Evolutionary conservation across 2,329 filamentous ascomycete genomes (phyloP), one percentile per base, ranked within the genome.

Genomic region (Botryotinia calthae): DNA sequence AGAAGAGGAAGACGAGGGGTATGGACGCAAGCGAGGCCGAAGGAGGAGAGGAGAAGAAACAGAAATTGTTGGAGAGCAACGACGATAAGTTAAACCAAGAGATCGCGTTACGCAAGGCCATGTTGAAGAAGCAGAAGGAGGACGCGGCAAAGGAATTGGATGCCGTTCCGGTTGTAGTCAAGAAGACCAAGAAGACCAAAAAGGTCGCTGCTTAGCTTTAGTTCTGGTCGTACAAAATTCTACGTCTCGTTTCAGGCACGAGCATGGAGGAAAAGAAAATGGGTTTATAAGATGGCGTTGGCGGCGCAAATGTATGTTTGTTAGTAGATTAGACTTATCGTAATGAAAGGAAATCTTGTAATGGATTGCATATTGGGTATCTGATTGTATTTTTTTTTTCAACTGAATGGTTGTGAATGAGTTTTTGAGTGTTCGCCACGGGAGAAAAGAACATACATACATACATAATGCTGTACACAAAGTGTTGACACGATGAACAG

Each of bases 31-130:
- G 37, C 37, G 71, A 63, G 59, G 20, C 31, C 28, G 71, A 73
- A 46, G 78, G 76, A 4, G 79, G 81, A 73, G 81, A 81, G 73
- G 75, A 79, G 4, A 84, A 84, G 81, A 80, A 80, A 73, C 73
- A 76, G 66, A 79, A 81, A 74, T 61, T 73, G 63, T 61, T 77
- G 62, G 78, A 79, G 74, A 79, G 79, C 51, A 80, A 81, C 42
- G 81, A 82, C 70, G 78, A 80, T 66, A 81, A 78, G 14, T 70
- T 82, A 44, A 80, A 81, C 66, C 71, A 75, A 58, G 81, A 82
- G 75, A 82, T 82, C 71, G 77, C 77, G 31, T 59, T 76, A 34
- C 76, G 81, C 51, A 81, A 82, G 73, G 79, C 80, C 74, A 81
- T 76, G 73, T 74, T 82, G 72, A 81, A 78, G 76, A 79, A 80